Evolutionary conservation across 371 early-diverging fungal genomes (phyloP).

Genomic region (Rhizopus arrhizus): DNA sequence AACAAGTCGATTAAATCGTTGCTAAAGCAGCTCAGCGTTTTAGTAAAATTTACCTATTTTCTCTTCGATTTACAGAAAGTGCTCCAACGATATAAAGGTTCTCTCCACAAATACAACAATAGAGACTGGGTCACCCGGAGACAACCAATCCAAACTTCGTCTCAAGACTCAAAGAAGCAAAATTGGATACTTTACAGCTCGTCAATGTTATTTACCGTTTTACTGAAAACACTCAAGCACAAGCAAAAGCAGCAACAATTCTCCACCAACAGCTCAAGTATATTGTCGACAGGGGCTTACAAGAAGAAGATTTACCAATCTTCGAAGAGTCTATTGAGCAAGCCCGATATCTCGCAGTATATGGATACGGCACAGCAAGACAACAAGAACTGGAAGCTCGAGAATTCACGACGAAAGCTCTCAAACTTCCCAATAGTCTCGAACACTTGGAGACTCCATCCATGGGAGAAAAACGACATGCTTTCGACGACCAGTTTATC

Average conservation of each 20-base stretch:
- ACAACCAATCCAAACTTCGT: too few species aligned
- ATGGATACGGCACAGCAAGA: slow-evolving; percentile 12
- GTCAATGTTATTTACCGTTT: slow-evolving; percentile 2
- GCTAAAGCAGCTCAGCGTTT: too few species aligned
- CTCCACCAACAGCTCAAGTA: slow-evolving; percentile 4
- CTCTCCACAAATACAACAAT: too few species aligned
- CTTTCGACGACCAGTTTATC: neutral
- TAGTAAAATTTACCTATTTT: too few species aligned
- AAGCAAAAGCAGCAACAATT: slow-evolving; percentile 11
- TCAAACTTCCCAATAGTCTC: slow-evolving; percentile 2
- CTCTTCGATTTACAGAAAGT: too few species aligned
- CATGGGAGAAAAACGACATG: neutral
- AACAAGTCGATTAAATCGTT: too few species aligned
- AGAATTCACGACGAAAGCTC: slow-evolving; percentile 1
- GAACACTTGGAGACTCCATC: slow-evolving; percentile 8
- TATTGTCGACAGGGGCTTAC: neutral
- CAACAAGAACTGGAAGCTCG: slow-evolving; percentile 8
- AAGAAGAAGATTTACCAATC: neutral
- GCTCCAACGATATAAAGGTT: too few species aligned
- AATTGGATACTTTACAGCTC: slow-evolving; percentile 4
- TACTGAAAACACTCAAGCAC: neutral
- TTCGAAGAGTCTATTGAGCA: neutral
- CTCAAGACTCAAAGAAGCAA: neutral
- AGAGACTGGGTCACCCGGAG: too few species aligned
- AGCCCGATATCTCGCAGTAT: slow-evolving; percentile 6